A percentile compares a stretch with the other conserved stretches of the same genome.
Evolutionary conservation across 306 rosid species (phyloP).

Genomic region (Vicia villosa): DNA sequence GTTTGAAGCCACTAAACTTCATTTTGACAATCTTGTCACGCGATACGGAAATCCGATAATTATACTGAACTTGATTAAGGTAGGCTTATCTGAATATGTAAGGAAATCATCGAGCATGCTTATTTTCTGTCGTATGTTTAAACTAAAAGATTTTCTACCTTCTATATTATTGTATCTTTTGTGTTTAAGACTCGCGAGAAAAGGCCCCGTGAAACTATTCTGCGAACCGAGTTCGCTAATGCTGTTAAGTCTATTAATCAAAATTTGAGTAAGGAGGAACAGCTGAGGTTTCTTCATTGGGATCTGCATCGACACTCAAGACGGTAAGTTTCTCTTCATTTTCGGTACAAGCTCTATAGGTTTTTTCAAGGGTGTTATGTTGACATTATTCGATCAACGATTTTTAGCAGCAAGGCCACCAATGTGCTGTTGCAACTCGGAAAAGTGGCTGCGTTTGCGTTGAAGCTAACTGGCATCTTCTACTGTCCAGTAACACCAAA

Average conservation of each 20-base stretch:
- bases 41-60: constrained; percentile 96
- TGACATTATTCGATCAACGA: constrained; percentile 41
- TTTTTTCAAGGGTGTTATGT: constrained; percentile 31
- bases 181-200: constrained; percentile 74
- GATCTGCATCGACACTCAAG: constrained; percentile 82
- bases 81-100: constrained; percentile 35
- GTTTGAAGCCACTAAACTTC: constrained; percentile 88
- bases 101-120: constrained; percentile 25
- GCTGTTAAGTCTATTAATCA: constrained; percentile 75
- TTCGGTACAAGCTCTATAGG: neutral
- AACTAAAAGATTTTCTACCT: constrained; percentile 28
- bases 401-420: constrained; percentile 72
- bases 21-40: constrained; percentile 81
- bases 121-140: constrained; percentile 4
- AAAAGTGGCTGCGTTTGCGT: constrained; percentile 69
- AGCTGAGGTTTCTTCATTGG: constrained; percentile 86
- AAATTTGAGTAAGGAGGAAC: constrained; percentile 52
- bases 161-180: constrained; percentile 19
- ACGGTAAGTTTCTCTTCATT: constrained; percentile 52
- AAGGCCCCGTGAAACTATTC: constrained; percentile 90
- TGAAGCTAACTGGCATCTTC: constrained; percentile 79
- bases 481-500: constrained; percentile 60
- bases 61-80: constrained; percentile 95
- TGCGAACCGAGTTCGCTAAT: constrained; percentile 77
- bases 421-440: constrained; percentile 75